Base-by-base conservation (phyloP, 345 rosid genomes). In the Ailanthus altissimus region DNA sequence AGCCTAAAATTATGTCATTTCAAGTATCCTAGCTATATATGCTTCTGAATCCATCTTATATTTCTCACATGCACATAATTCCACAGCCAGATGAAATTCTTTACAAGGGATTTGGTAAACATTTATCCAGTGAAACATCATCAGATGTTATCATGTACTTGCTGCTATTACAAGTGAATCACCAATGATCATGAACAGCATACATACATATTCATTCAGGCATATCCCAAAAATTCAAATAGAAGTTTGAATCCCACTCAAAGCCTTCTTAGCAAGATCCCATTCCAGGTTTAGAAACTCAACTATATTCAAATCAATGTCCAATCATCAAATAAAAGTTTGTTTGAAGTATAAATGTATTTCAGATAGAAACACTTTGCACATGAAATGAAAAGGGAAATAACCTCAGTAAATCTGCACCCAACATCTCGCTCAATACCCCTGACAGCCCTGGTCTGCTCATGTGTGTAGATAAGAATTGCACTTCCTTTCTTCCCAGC, bases 401-500 rank as follows among this genome's bases (percentile, higher is more conserved):
- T 47, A 58, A 96, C 99, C 99, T 97, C 93, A 0, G 82, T 75
- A 82, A 97, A 97, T 75, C 84, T 83, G 86, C 89, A 87, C n/a
- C 99, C 99, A n/a, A 91, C 89, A 81, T 97, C 99, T 60, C 90
- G 91, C 83, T 94, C 99, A 56, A 91, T 86, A 21, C 79, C 67
- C 84, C 50, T 86, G 46, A 97, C 89, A 59, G 88, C 84, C 85
- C 94, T 88, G 21, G 82, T n/a, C 72, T 97, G 95, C 8, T 91
- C 92, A 56, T 63, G 83, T n/a, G 93, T 79, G 81, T 94, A 88
- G 70, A 97, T 86, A 45, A 97, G 90, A 79, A 97, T 91, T 5
- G 95, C 92, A 85, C 81, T 89, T 80, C 99, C 99, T 84, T 91
- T 94, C 91, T 94, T 97, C 38, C 99, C 98, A 68, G 99, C 99